Conservation (phyloP, 192 early-diverging fungal genomes). For the Thamnidium elegans region DNA sequence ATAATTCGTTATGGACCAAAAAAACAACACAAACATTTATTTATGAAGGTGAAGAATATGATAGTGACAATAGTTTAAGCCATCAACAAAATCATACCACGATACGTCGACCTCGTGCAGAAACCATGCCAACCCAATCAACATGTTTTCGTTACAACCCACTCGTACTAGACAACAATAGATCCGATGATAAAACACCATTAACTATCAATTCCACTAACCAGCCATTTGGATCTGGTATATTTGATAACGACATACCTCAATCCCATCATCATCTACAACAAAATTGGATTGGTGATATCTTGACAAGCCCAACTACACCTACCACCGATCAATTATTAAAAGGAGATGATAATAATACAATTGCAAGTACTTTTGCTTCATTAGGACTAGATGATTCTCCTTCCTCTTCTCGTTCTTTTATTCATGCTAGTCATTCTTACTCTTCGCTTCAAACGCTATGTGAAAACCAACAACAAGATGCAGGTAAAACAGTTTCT, state of each 20-base stretch:
- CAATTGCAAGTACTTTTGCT: conserved; percentile 32
- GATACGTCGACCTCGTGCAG: conserved; percentile 23
- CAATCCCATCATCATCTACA: too few relatives aligned
- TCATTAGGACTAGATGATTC: conserved; percentile 32
- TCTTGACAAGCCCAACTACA: conserved; percentile 16
- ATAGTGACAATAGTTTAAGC: too few relatives aligned
- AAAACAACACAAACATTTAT: too few relatives aligned
- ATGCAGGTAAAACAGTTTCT: too few relatives aligned
- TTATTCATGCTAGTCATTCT: conserved; percentile 2
- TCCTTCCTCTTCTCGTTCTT: background rate
- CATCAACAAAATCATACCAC: too few relatives aligned
- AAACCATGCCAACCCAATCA: conserved; percentile 30
- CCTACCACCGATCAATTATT: conserved; percentile 32
- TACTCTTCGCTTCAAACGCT: background rate
- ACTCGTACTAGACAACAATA: background rate
- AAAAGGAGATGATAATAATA: conserved; percentile 26
- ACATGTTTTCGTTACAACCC: background rate
- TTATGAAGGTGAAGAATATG: too few relatives aligned
- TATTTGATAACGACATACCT: conserved; percentile 1
- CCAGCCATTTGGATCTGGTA: conserved; percentile 12
- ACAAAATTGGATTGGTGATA: conserved; percentile 2
- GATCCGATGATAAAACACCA: background rate
- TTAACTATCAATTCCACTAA: background rate
- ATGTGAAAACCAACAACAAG: too few relatives aligned
- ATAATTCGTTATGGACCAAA: too few relatives aligned